Percentiles rank a stretch among this genome's conserved stretches.
These are phyloP conservation scores for Citrus reticulata DNA, from an alignment of 345 rosid species.

Conservation along the genomic window DNA sequence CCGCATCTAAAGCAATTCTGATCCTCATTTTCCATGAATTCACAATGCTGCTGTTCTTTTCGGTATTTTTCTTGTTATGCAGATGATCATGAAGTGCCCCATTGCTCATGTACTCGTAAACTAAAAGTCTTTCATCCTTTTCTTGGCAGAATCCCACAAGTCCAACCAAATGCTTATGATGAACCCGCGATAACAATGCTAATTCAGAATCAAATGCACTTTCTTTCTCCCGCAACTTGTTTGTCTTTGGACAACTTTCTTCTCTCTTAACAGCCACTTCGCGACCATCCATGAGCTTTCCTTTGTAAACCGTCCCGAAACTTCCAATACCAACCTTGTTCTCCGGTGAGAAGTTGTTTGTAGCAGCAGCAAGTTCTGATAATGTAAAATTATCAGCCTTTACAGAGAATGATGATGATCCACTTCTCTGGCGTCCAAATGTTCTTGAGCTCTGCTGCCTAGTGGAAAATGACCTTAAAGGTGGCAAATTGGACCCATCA, in stretches of 20 bases:
- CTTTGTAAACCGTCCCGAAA: constrained; percentile 55
- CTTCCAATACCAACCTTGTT: constrained; percentile 56
- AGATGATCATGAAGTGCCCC: constrained; percentile 54
- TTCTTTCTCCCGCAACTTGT: constrained; percentile 45
- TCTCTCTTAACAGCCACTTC: constrained; percentile 66
- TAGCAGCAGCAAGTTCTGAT: constrained; percentile 43
- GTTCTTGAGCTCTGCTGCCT: constrained; percentile 27
- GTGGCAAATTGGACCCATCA: constrained; percentile 14
- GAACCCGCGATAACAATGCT: constrained; percentile 42
- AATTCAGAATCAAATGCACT: constrained; percentile 55
- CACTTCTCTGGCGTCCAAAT: constrained; percentile 33
- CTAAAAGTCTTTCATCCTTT: constrained; percentile 50
- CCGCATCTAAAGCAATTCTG: constrained; percentile 54
- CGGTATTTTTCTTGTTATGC: constrained; percentile 29
- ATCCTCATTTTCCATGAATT: constrained; percentile 67
- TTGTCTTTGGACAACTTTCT: constrained; percentile 15
- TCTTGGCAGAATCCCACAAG: constrained; percentile 63
- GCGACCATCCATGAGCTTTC: constrained; percentile 44
- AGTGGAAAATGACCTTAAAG: constrained; percentile 20
- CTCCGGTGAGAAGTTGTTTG: constrained; percentile 38
- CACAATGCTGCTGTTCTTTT: constrained; percentile 23
- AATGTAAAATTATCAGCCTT: constrained; percentile 35
- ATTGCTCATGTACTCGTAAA: constrained; percentile 61
- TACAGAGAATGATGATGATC: constrained; percentile 35
- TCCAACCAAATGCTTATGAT: constrained; percentile 63